Percentiles rank a stretch among this genome's conserved stretches.
phyloP scores from a whole-genome alignment of 768 basidiomycete genomes.

The Neoboletus magnificus region DNA sequence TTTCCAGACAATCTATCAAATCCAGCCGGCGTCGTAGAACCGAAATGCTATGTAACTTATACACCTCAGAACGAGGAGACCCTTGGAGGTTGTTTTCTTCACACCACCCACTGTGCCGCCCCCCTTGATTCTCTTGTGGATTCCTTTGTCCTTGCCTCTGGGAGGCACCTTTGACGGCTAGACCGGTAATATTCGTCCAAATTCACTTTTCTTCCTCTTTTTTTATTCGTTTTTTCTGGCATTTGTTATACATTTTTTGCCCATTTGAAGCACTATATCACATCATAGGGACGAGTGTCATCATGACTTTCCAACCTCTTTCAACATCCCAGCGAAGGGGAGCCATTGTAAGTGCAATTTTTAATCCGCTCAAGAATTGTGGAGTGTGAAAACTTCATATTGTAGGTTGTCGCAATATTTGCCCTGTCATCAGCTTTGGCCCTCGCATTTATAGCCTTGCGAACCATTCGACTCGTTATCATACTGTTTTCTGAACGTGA shows the following conservation, averaged over 20 bases:
- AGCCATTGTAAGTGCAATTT: conserved; percentile 19
- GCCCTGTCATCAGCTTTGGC: conserved; percentile 54
- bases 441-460: conserved; percentile 46
- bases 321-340: conserved; percentile 13
- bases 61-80: not conserved
- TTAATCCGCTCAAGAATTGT: not conserved
- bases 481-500: conserved; percentile 30
- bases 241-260: not conserved
- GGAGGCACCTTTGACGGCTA: conserved; percentile 27
- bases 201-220: not conserved
- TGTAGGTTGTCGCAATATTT: conserved; percentile 47
- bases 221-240: not conserved
- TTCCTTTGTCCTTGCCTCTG: conserved; percentile 35
- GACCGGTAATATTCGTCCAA: conserved; percentile 11
- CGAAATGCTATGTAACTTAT: not conserved
- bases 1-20: conserved; percentile 6
- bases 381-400: not conserved
- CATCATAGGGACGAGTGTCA: not conserved
- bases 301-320: conserved; percentile 7
- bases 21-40: not conserved
- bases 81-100: conserved; percentile 11
- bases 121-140: conserved; percentile 32
- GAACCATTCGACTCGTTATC: conserved; percentile 47
- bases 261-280: not conserved
- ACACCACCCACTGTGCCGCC: conserved; percentile 10